A percentile compares a stretch with the other conserved stretches of the same genome.
Evolutionary conservation across 805 yeast species (phyloP).

Genomic region (Monosporozyma aerobia): DNA sequence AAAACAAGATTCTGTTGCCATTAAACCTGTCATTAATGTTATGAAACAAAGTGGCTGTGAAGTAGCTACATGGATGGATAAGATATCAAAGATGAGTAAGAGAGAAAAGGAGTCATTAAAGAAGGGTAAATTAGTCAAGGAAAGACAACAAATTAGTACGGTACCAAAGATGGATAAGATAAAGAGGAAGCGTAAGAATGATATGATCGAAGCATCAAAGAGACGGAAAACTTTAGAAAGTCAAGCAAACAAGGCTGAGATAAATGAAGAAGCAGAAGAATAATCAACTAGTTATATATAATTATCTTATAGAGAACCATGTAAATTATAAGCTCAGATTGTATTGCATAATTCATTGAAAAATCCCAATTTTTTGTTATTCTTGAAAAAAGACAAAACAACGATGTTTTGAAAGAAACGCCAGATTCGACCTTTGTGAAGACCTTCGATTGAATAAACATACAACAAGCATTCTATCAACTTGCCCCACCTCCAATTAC

Average conservation of each 20-base stretch:
- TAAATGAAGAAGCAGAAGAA: background rate
- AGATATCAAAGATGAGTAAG: conserved; percentile 53
- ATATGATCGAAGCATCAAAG: conserved; percentile 72
- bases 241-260: background rate
- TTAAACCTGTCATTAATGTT: conserved; percentile 82
- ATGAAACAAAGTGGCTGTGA: conserved; percentile 86
- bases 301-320: background rate
- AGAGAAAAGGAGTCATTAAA: conserved; percentile 55
- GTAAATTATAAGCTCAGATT: background rate
- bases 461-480: background rate
- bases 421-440: too few species aligned
- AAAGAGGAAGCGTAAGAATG: conserved; percentile 51
- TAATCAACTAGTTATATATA: background rate
- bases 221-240: conserved; percentile 36
- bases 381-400: background rate
- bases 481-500: background rate
- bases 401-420: background rate
- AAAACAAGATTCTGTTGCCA: conserved; percentile 67
- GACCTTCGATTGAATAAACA: too few species aligned
- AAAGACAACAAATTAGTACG: conserved; percentile 73
- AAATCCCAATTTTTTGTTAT: too few species aligned
- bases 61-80: conserved; percentile 74
- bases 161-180: conserved; percentile 62
- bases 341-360: background rate
- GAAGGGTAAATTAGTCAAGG: conserved; percentile 35